phyloP scores from a whole-genome alignment of 192 early-diverging fungal species.

The Backusella morwellensis region DNA sequence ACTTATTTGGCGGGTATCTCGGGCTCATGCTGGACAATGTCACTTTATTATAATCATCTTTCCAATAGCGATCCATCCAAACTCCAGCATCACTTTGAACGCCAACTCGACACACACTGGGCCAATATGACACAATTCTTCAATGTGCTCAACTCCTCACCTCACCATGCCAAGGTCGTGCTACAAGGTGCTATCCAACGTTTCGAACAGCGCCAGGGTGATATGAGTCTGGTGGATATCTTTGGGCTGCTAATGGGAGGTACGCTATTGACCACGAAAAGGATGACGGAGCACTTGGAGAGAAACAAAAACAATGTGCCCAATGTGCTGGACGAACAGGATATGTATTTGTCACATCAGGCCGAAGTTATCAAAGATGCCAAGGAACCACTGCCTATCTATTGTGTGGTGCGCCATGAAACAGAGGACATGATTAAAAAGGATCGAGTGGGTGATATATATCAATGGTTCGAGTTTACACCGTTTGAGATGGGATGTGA shows the following conservation, averaged over 20 bases:
- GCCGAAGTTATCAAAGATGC: constrained; percentile 55
- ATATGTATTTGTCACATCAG: constrained; percentile 57
- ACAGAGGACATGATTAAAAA: constrained; percentile 27
- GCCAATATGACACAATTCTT: constrained; percentile 43
- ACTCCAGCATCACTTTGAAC: constrained; percentile 34
- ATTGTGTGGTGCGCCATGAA: constrained; percentile 71
- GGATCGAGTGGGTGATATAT: constrained; percentile 26
- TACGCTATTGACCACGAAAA: constrained; percentile 41
- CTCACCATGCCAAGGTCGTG: constrained; percentile 14
- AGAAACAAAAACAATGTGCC: constrained; percentile 20
- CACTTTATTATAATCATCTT: constrained; percentile 45
- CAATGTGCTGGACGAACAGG: not conserved
- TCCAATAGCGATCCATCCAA: constrained; percentile 35
- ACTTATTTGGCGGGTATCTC: constrained; percentile 72
- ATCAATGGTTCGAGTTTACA: constrained; percentile 83
- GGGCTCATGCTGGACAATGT: constrained; percentile 62
- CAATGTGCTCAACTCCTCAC: constrained; percentile 3
- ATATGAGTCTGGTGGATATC: constrained; percentile 53
- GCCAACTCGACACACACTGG: constrained; percentile 43
- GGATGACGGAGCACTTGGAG: constrained; percentile 28
- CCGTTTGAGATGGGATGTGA: constrained; percentile 80
- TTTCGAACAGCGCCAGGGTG: constrained; percentile 24
- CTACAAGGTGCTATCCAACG: constrained; percentile 33
- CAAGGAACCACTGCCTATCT: constrained; percentile 70
- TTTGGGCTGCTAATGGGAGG: constrained; percentile 52